A percentile compares a stretch with the other conserved stretches of the same genome.
phyloP scores from a whole-genome alignment of 2,329 filamentous ascomycete genomes.

The Berkeleyomyces basicola region DNA sequence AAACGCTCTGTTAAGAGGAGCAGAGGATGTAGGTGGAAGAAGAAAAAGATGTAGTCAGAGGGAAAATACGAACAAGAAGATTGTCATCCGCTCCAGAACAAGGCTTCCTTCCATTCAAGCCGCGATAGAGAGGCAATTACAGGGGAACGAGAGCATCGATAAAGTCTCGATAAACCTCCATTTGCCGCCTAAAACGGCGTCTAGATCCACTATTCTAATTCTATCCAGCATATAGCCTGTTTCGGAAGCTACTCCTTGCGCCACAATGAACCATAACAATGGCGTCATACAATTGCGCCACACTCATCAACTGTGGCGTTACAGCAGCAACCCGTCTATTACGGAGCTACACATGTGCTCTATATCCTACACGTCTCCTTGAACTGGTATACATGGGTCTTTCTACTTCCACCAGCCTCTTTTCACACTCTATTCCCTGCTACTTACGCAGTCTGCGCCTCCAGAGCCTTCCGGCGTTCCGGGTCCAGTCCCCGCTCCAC shows the following conservation, averaged over 20 bases:
- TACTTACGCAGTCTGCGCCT: slow-evolving; percentile 49
- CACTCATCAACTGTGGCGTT: not conserved
- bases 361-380: not conserved
- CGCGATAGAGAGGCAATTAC: too few relatives aligned
- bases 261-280: not conserved
- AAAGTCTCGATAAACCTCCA: not conserved
- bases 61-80: not conserved
- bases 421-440: slow-evolving; percentile 14
- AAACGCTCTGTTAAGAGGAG: not conserved
- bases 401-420: not conserved
- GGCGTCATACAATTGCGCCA: not conserved
- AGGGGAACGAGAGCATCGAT: not conserved
- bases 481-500: slow-evolving; percentile 65
- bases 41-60: not conserved
- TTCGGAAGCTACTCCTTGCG: not conserved
- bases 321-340: not conserved
- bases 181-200: not conserved
- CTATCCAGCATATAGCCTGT: not conserved
- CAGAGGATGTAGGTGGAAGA: not conserved
- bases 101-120: too few relatives aligned
- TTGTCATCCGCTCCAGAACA: too few relatives aligned
- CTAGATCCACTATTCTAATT: not conserved
- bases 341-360: not conserved
- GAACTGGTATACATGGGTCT: not conserved
- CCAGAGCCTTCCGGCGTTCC: slow-evolving; percentile 46